Conservation (phyloP, 2,329 filamentous ascomycete genomes). For the Penicillium sp. region DNA sequence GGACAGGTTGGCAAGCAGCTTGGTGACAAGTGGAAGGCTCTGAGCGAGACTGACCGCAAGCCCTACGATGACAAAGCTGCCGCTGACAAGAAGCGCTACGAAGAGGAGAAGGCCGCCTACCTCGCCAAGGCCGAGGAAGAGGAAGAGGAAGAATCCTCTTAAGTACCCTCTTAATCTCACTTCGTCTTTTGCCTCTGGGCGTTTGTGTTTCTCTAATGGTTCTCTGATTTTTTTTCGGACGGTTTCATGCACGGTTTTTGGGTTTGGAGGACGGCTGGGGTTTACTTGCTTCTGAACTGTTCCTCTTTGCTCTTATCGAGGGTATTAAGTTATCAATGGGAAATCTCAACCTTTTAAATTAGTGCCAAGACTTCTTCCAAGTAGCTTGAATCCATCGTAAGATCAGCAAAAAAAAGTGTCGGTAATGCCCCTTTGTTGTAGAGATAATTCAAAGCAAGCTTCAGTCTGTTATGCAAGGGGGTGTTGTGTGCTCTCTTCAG, state of each 20-base stretch:
- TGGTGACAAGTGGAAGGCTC: conserved; percentile 97
- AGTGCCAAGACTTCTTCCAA: not conserved
- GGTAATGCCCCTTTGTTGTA: not conserved
- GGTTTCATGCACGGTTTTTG: conserved; percentile 32
- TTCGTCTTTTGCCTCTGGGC: conserved; percentile 32
- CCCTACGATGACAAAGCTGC: conserved; percentile 98
- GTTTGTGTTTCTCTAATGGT: conserved; percentile 35
- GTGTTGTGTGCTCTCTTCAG: not conserved
- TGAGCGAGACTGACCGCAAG: conserved; percentile 85
- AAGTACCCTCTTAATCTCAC: conserved; percentile 22
- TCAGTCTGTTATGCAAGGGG: not conserved
- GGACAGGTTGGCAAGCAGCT: conserved; percentile 97
- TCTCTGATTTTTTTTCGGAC: conserved; percentile 31
- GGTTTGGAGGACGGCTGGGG: conserved; percentile 16
- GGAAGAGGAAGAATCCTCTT: conserved; percentile 53
- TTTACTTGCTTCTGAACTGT: conserved; percentile 34
- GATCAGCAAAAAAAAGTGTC: not conserved
- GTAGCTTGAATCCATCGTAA: not conserved
- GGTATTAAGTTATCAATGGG: conserved; percentile 26
- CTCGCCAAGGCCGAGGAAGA: conserved; percentile 59
- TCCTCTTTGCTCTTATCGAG: conserved; percentile 30
- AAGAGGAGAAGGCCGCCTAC: conserved; percentile 95
- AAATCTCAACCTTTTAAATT: conserved; percentile 26
- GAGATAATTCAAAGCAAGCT: not conserved
- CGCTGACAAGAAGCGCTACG: conserved; percentile 97